Conservation (phyloP, 2,329 filamentous ascomycete genomes). For the Rutstroemia sp. region DNA sequence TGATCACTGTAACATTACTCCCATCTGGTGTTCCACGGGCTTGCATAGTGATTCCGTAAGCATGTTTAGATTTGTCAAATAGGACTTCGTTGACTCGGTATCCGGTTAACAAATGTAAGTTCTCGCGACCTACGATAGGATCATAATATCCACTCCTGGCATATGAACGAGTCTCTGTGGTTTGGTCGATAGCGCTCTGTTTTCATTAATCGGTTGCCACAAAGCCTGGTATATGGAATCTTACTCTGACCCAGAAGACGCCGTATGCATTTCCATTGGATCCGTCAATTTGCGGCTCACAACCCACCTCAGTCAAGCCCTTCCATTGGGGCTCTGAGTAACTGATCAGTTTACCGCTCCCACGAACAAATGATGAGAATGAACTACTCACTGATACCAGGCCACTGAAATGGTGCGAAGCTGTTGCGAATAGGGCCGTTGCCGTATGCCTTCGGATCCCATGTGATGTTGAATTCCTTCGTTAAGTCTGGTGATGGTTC, state of each 20-base stretch:
- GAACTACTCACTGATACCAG: background rate
- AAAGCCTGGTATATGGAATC: background rate
- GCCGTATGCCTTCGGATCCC: conserved; percentile 37
- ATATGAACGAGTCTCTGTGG: conserved; percentile 29
- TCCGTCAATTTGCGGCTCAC: background rate
- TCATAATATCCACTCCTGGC: conserved; percentile 33
- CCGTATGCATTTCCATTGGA: conserved; percentile 8
- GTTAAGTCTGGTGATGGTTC: conserved; percentile 27
- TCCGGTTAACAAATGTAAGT: conserved; percentile 50
- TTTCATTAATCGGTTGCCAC: background rate
- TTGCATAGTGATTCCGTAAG: conserved; percentile 5
- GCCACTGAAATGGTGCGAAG: conserved; percentile 24
- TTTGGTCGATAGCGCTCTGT: conserved; percentile 8
- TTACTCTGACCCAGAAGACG: conserved; percentile 9
- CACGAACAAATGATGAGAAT: background rate
- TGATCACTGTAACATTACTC: conserved; percentile 19
- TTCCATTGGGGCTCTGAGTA: background rate
- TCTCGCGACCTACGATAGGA: conserved; percentile 21
- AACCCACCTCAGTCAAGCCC: background rate
- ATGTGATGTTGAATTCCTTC: conserved; percentile 31
- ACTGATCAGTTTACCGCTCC: background rate
- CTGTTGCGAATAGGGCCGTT: conserved; percentile 41
- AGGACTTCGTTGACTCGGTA: conserved; percentile 46
- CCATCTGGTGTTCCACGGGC: background rate
- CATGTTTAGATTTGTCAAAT: conserved; percentile 1